These are phyloP conservation scores for Chamaenerion angustifolium DNA, from an alignment of 345 rosid genomes.

Conservation along the genomic window DNA sequence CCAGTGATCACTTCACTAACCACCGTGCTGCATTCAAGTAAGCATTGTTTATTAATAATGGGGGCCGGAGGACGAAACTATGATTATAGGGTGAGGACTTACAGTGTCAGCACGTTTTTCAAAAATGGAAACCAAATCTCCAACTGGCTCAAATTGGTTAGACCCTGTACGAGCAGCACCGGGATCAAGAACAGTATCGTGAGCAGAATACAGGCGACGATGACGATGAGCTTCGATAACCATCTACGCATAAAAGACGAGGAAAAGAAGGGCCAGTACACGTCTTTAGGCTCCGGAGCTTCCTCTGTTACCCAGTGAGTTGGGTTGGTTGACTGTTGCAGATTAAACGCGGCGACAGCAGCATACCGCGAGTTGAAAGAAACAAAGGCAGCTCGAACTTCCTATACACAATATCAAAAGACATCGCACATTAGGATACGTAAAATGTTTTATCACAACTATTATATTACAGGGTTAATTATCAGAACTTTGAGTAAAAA, in stretches of 20 bases:
- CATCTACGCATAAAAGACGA: constrained; percentile 72
- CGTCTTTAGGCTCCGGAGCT: constrained; percentile 84
- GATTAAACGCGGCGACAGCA: constrained; percentile 61
- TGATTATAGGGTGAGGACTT: too few relatives aligned
- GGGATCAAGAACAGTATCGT: constrained; percentile 81
- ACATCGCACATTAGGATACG: neutral
- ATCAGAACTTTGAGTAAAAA: too few relatives aligned
- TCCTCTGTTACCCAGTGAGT: constrained; percentile 74
- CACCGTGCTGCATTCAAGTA: constrained; percentile 39
- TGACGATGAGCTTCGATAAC: constrained; percentile 59
- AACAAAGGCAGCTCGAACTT: constrained; percentile 87
- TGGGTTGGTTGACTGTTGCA: constrained; percentile 75
- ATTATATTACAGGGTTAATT: too few relatives aligned
- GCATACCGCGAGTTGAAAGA: constrained; percentile 85
- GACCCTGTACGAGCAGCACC: constrained; percentile 88
- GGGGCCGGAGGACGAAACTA: too few relatives aligned
- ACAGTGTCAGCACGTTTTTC: constrained; percentile 58
- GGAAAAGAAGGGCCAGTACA: constrained; percentile 94
- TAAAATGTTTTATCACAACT: too few relatives aligned
- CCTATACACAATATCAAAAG: constrained; percentile 27
- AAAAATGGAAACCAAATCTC: constrained; percentile 72
- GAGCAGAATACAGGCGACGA: constrained; percentile 61
- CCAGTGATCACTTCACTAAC: constrained; percentile 72
- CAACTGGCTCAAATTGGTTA: constrained; percentile 67
- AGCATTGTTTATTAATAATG: too few relatives aligned